A percentile compares a stretch with the other conserved stretches of the same genome.
Evolutionary conservation across 139 green algal species (phyloP).

Genomic region (Protoeuglena noctilucae): DNA sequence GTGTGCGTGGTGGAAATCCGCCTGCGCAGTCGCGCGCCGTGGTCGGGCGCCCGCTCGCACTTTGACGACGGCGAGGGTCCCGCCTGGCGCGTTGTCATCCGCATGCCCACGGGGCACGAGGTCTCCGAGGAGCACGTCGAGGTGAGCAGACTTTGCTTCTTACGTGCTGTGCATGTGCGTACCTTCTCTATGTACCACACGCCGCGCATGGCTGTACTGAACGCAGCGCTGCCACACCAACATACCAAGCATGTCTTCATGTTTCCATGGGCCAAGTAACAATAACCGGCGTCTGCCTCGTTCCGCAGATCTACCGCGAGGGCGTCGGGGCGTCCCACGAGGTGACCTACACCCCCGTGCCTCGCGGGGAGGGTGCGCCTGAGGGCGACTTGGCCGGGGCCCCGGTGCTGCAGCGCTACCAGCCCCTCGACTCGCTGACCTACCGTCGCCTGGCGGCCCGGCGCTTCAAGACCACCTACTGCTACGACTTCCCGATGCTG

Average conservation of each 20-base stretch:
- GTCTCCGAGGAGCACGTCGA: conserved; percentile 51
- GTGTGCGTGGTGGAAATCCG: conserved; percentile 16
- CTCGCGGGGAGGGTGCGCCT: not conserved
- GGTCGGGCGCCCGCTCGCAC: not conserved
- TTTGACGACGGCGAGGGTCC: conserved; percentile 18
- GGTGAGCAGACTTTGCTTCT: not conserved
- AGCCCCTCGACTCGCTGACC: conserved; percentile 55
- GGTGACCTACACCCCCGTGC: conserved; percentile 13
- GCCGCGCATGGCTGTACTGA: too few species aligned
- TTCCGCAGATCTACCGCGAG: conserved; percentile 76
- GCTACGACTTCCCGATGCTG: conserved; percentile 87
- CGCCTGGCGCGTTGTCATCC: conserved; percentile 70
- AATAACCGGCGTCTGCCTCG: too few species aligned
- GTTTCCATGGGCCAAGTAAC: too few species aligned
- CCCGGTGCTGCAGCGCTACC: conserved; percentile 47
- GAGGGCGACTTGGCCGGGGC: conserved; percentile 29
- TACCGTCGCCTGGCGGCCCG: conserved; percentile 57
- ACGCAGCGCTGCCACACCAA: too few species aligned
- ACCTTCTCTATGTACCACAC: too few species aligned
- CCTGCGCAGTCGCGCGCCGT: conserved; percentile 29
- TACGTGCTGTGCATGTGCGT: not conserved
- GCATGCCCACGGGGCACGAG: conserved; percentile 75
- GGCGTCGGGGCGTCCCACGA: not conserved
- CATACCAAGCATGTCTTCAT: too few species aligned
- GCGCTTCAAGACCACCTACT: conserved; percentile 73